Percentiles rank a stretch among this genome's conserved stretches.
Conservation (phyloP, 805 yeast species). For the Yarrowia hollandica region DNA sequence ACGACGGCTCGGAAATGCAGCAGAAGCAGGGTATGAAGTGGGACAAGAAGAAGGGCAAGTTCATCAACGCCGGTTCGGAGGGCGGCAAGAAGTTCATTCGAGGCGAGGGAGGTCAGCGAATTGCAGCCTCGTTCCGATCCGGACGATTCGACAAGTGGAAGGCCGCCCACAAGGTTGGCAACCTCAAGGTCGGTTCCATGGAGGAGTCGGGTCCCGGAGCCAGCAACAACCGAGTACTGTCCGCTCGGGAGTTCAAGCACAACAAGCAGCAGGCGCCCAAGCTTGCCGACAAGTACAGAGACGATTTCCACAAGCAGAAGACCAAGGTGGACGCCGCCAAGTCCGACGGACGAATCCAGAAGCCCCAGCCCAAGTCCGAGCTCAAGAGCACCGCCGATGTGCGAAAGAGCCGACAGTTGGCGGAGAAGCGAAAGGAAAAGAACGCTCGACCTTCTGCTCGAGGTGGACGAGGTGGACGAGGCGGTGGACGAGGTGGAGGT, state of each 20-base stretch:
- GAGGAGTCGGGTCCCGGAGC: slow-evolving; percentile 45
- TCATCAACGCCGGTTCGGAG: slow-evolving; percentile 69
- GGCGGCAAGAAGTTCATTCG: slow-evolving; percentile 79
- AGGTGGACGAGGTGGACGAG: not conserved
- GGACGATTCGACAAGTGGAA: slow-evolving; percentile 96
- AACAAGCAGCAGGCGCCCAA: slow-evolving; percentile 76
- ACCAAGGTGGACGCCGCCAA: slow-evolving; percentile 77
- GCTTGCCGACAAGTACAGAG: slow-evolving; percentile 86
- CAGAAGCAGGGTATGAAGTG: slow-evolving; percentile 71
- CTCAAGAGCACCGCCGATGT: slow-evolving; percentile 70
- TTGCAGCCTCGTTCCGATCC: slow-evolving; percentile 87
- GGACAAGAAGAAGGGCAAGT: slow-evolving; percentile 92
- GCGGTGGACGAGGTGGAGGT: not conserved
- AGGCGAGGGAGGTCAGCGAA: slow-evolving; percentile 89
- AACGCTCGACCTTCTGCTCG: slow-evolving; percentile 70
- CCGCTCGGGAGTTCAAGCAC: slow-evolving; percentile 57
- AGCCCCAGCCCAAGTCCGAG: slow-evolving; percentile 45
- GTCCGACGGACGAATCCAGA: slow-evolving; percentile 55
- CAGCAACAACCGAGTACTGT: slow-evolving; percentile 39
- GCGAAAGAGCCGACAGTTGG: slow-evolving; percentile 66
- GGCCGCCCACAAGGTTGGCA: slow-evolving; percentile 56
- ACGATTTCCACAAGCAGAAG: slow-evolving; percentile 79
- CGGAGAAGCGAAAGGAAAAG: slow-evolving; percentile 77
- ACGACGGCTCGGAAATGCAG: slow-evolving; percentile 70
- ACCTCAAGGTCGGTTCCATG: slow-evolving; percentile 54